phyloP scores from a whole-genome alignment of 169 alveolate species.

The Plasmodium gallinaceum region DNA sequence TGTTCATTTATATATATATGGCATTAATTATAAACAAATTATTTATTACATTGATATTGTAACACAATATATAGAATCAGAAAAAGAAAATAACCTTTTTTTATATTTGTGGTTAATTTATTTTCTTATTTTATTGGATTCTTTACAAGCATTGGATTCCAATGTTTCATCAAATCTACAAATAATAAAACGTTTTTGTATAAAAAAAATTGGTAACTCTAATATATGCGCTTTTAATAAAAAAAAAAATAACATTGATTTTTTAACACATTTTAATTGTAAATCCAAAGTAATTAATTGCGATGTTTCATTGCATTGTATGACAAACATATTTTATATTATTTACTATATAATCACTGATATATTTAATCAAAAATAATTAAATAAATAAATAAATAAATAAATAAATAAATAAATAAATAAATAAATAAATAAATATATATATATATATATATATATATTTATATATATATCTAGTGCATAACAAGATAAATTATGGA shows the following conservation, averaged over 20 bases:
- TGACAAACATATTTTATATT: conserved; percentile 15
- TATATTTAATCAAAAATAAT: conserved; percentile 50
- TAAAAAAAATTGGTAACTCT: conserved; percentile 18
- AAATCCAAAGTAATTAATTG: background rate
- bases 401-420: background rate
- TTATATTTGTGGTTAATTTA: conserved; percentile 32
- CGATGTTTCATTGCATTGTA: background rate
- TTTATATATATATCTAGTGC: background rate
- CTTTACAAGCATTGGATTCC: conserved; percentile 54
- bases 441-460: background rate
- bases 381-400: background rate
- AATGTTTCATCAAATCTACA: conserved; percentile 54
- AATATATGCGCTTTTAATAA: background rate
- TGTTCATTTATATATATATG: conserved; percentile 62
- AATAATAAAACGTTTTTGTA: conserved; percentile 39
- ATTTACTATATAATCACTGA: conserved; percentile 30
- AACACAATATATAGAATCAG: conserved; percentile 10
- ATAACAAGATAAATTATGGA: background rate
- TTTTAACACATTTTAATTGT: conserved; percentile 31
- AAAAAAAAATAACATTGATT: background rate
- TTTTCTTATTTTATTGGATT: conserved; percentile 49
- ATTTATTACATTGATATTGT: conserved; percentile 38
- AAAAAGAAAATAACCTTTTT: background rate
- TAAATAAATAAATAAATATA: background rate
- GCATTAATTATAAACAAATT: conserved; percentile 47